These are phyloP conservation scores for Bruguiera parviflora DNA, from an alignment of 345 rosid species.

Conservation along the genomic window DNA sequence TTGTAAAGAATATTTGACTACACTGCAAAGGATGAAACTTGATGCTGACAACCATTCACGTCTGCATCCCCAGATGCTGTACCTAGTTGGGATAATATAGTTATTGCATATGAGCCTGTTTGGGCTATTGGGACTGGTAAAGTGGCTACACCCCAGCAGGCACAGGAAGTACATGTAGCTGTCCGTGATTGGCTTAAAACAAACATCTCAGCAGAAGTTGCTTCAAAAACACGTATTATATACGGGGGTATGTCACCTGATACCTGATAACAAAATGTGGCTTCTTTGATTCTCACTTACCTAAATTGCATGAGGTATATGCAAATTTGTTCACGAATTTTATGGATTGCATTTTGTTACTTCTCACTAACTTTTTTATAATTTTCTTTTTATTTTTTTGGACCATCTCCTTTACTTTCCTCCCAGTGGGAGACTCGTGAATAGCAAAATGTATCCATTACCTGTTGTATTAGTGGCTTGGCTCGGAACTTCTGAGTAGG, in stretches of 20 bases:
- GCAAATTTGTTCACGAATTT: background rate
- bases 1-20: background rate
- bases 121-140: conserved; percentile 99
- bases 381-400: no score
- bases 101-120: conserved; percentile 94
- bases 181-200: conserved; percentile 88
- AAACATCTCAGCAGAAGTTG: conserved; percentile 81
- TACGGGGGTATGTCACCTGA: conserved; percentile 66
- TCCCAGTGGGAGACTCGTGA: no score
- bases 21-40: conserved; percentile 2
- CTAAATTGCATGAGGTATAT: background rate
- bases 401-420: no score
- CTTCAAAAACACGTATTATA: conserved; percentile 84
- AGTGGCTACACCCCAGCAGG: conserved; percentile 91
- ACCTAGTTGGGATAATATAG: conserved; percentile 87
- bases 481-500: no score
- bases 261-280: background rate
- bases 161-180: conserved; percentile 93
- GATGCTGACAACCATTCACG: background rate
- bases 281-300: background rate
- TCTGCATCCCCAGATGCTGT: conserved; percentile 55
- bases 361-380: no score
- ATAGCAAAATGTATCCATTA: no score
- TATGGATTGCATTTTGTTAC: background rate
- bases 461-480: no score